Evolutionary conservation across 2,329 filamentous ascomycete genomes (phyloP).

Genomic region (Lecanicillium sp.): DNA sequence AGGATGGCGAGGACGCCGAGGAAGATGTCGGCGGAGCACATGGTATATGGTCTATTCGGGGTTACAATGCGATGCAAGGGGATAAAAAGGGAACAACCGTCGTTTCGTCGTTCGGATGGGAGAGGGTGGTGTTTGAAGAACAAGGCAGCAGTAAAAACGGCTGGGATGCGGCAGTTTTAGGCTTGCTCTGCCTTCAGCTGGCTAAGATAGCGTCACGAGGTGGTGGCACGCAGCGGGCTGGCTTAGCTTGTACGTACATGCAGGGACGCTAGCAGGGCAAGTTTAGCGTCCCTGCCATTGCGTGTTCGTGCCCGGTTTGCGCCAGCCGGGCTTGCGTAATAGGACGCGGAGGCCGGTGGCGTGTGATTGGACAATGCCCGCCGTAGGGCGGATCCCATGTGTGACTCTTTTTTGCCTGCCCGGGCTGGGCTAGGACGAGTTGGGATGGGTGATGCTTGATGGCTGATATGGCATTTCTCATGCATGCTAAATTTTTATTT

Average conservation of each 20-base stretch:
- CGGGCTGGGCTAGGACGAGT: too few relatives aligned
- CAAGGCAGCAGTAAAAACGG: too few relatives aligned
- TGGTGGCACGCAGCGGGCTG: background rate
- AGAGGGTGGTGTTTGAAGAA: background rate
- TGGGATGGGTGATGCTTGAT: too few relatives aligned
- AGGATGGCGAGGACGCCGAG: slow-evolving; percentile 56
- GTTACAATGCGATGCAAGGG: background rate
- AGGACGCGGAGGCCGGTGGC: background rate
- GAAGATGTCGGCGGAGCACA: slow-evolving; percentile 56
- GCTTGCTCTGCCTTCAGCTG: too few relatives aligned
- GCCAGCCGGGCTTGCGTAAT: slow-evolving; percentile 2
- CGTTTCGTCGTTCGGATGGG: too few relatives aligned
- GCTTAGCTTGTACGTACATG: background rate
- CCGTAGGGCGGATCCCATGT: background rate
- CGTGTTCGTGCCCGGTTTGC: background rate
- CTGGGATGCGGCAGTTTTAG: too few relatives aligned
- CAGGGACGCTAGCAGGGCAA: background rate
- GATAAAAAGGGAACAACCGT: too few relatives aligned
- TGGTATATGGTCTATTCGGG: slow-evolving; percentile 23
- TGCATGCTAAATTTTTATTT: too few relatives aligned
- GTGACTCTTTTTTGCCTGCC: background rate
- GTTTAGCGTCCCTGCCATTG: too few relatives aligned
- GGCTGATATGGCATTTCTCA: too few relatives aligned
- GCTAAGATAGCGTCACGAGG: too few relatives aligned
- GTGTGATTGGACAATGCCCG: slow-evolving; percentile 1